A percentile compares a stretch with the other conserved stretches of the same genome.
phyloP scores from a whole-genome alignment of 139 green algal genomes.

The Haematococcus lacustris region DNA sequence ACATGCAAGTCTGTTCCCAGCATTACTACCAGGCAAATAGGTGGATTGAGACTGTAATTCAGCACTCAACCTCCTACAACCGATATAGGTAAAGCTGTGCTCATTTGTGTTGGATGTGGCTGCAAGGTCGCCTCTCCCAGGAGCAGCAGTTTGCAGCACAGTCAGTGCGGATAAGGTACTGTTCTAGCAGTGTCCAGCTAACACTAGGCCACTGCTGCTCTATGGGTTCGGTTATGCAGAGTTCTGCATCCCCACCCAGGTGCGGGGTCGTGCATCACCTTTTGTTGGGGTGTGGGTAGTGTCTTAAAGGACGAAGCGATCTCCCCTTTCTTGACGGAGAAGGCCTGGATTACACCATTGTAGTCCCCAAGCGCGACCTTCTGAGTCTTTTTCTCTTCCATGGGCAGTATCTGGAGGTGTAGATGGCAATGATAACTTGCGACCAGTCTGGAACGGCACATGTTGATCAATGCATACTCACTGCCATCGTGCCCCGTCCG shows the following conservation, averaged over 20 bases:
- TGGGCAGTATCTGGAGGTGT: conserved; percentile 43
- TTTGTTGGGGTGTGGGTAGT: conserved; percentile 24
- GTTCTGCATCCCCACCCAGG: not conserved
- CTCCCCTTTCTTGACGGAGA: conserved; percentile 54
- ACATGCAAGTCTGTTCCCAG: too few species aligned
- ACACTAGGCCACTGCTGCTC: not conserved
- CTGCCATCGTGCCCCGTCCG: conserved; percentile 33
- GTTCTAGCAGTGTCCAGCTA: not conserved
- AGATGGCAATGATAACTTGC: not conserved
- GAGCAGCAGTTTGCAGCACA: not conserved
- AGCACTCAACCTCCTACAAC: too few species aligned
- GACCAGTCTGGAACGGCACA: not conserved
- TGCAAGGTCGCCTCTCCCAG: not conserved
- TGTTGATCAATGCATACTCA: conserved; percentile 10
- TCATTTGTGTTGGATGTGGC: too few species aligned
- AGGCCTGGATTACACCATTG: conserved; percentile 53
- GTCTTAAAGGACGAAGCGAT: conserved; percentile 53
- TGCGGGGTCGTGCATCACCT: conserved; percentile 19
- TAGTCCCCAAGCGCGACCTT: conserved; percentile 61
- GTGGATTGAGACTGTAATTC: too few species aligned
- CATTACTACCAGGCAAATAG: too few species aligned
- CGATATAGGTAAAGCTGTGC: too few species aligned
- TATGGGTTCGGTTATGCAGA: not conserved
- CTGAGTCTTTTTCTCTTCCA: conserved; percentile 58
- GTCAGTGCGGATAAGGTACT: not conserved